These are phyloP conservation scores for Nitzschia sp. DNA, from an alignment of 108 stramenopile genomes.

Conservation along the genomic window DNA sequence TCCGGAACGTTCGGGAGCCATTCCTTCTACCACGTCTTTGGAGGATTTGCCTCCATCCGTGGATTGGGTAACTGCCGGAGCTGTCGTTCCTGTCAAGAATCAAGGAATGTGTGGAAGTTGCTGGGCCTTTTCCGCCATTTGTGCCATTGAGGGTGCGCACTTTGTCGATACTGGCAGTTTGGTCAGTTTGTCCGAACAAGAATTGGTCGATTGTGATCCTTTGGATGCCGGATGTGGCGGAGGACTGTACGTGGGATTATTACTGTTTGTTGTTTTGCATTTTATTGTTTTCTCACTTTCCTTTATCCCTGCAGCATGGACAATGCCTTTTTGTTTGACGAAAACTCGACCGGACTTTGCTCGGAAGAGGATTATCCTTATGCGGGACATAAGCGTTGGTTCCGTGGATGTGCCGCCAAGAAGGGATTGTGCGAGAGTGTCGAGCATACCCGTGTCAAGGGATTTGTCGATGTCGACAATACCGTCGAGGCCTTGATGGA, in stretches of 20 bases:
- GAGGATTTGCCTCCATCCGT: conserved; percentile 45
- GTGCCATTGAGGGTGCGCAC: conserved; percentile 85
- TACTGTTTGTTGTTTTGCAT: too few relatives aligned
- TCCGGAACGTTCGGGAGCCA: not conserved
- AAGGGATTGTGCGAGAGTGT: conserved; percentile 49
- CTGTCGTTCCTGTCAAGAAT: conserved; percentile 84
- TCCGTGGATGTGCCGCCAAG: conserved; percentile 35
- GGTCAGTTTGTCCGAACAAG: conserved; percentile 78
- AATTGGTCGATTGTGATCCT: conserved; percentile 86
- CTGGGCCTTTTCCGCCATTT: conserved; percentile 92
- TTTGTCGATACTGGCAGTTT: conserved; percentile 72
- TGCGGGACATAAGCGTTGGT: conserved; percentile 41
- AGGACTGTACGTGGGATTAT: conserved; percentile 47
- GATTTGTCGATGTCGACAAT: conserved; percentile 68
- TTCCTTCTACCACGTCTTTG: not conserved
- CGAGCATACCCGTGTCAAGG: conserved; percentile 58
- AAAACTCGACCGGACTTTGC: conserved; percentile 66
- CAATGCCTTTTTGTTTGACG: conserved; percentile 83
- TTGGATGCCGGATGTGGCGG: conserved; percentile 82
- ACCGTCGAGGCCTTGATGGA: conserved; percentile 55
- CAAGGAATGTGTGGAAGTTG: conserved; percentile 90
- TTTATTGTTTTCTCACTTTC: too few relatives aligned
- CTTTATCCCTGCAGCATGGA: conserved; percentile 81
- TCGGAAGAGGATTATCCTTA: conserved; percentile 89
- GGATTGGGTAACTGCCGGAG: conserved; percentile 78